Conservation (phyloP, 192 early-diverging fungal genomes). For the Pilobolus umbonatus region DNA sequence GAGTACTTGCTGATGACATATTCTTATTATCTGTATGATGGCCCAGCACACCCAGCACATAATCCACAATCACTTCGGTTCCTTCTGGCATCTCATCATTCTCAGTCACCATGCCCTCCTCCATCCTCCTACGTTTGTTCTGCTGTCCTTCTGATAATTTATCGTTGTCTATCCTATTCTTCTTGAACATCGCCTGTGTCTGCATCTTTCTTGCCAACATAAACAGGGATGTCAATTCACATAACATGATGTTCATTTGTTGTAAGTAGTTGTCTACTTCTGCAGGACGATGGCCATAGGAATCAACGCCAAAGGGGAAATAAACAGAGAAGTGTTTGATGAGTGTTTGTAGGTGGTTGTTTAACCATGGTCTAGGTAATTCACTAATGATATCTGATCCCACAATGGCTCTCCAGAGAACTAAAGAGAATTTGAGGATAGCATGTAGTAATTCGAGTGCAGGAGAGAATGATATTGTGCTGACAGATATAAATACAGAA, state of each 20-base stretch:
- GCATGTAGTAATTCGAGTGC: conserved; percentile 59
- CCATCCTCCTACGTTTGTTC: neutral
- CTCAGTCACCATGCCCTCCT: neutral
- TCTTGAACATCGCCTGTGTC: conserved; percentile 18
- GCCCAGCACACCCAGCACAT: conserved; percentile 50
- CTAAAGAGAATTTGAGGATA: conserved; percentile 60
- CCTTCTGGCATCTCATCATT: conserved; percentile 34
- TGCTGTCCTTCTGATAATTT: neutral
- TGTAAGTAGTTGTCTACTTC: conserved; percentile 54
- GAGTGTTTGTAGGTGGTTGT: conserved; percentile 51
- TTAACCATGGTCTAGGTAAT: conserved; percentile 36
- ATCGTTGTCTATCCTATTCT: conserved; percentile 4
- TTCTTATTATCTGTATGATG: conserved; percentile 29
- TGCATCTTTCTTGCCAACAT: conserved; percentile 39
- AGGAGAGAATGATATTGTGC: conserved; percentile 42
- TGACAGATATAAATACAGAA: conserved; percentile 51
- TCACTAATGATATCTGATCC: conserved; percentile 24
- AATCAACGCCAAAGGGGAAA: conserved; percentile 71
- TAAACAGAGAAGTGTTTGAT: conserved; percentile 64
- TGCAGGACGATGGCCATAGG: conserved; percentile 37
- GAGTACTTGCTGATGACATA: conserved; percentile 35
- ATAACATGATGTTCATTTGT: conserved; percentile 68
- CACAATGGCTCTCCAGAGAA: conserved; percentile 63
- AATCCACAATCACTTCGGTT: conserved; percentile 51
- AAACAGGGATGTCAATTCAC: conserved; percentile 60